These are phyloP conservation scores for Prunus mira DNA, from an alignment of 306 rosid species.

Conservation along the genomic window DNA sequence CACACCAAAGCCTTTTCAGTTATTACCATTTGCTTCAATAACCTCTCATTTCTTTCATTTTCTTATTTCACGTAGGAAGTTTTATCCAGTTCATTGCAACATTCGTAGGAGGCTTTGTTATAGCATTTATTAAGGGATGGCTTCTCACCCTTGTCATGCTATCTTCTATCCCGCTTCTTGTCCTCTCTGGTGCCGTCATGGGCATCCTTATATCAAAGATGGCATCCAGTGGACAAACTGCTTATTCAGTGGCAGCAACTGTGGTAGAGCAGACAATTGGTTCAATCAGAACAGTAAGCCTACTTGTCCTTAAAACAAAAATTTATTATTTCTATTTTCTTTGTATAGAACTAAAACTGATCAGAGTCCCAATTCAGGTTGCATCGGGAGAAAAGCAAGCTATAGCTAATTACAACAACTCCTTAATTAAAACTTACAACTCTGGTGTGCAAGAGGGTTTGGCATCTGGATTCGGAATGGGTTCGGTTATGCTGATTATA, in stretches of 20 bases:
- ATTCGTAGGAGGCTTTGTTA: conserved; percentile 55
- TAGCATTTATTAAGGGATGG: conserved; percentile 78
- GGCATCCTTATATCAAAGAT: conserved; percentile 38
- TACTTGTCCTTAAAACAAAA: background rate
- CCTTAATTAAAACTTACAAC: conserved; percentile 53
- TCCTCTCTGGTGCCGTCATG: conserved; percentile 48
- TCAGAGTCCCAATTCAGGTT: conserved; percentile 44
- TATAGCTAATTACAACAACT: conserved; percentile 52
- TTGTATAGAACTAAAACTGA: conserved; percentile 7
- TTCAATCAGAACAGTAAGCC: conserved; percentile 30
- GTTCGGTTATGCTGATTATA: conserved; percentile 28
- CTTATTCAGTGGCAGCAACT: conserved; percentile 25
- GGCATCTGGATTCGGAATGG: conserved; percentile 70
- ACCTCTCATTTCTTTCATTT: background rate
- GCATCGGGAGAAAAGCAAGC: conserved; percentile 89
- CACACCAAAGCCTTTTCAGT: background rate
- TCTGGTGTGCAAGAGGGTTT: conserved; percentile 58
- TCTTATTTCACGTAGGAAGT: conserved; percentile 65
- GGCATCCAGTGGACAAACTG: conserved; percentile 56
- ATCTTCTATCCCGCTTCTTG: conserved; percentile 59
- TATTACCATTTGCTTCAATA: background rate
- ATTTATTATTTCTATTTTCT: background rate
- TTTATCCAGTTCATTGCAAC: conserved; percentile 62
- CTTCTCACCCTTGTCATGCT: conserved; percentile 74
- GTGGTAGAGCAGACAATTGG: conserved; percentile 36